phyloP scores from a whole-genome alignment of 768 basidiomycete genomes.

The Kwoniella sp. region DNA sequence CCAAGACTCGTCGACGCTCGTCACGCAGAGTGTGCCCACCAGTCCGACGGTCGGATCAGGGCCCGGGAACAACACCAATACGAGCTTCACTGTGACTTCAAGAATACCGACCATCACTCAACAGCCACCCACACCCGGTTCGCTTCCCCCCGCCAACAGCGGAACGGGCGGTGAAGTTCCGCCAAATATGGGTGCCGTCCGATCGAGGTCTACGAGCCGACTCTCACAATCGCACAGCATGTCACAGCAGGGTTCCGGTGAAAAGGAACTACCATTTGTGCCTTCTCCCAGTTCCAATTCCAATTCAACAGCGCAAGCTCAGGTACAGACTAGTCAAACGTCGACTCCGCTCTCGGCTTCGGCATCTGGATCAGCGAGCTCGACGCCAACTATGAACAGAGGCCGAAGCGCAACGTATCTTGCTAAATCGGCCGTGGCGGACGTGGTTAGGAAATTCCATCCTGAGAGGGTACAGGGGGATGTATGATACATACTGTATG shows the following conservation, averaged over 20 bases:
- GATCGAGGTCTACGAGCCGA: background rate
- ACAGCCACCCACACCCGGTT: slow-evolving; percentile 36
- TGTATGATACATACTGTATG: no score
- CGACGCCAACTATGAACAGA: slow-evolving; percentile 13
- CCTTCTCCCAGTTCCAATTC: background rate
- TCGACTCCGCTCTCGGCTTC: background rate
- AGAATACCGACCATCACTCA: slow-evolving; percentile 26
- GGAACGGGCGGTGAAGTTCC: background rate
- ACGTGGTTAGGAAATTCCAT: slow-evolving; percentile 55
- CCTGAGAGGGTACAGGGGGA: slow-evolving; percentile 17
- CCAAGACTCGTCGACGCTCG: background rate
- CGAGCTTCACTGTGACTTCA: background rate
- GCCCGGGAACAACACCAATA: background rate
- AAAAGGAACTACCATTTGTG: background rate
- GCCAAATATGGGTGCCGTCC: slow-evolving; percentile 1
- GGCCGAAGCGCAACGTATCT: slow-evolving; percentile 55
- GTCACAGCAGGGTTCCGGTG: background rate
- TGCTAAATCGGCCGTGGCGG: slow-evolving; percentile 56
- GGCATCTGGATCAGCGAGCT: slow-evolving; percentile 4
- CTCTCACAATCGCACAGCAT: background rate
- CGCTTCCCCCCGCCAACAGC: slow-evolving; percentile 1
- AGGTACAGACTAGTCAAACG: no score
- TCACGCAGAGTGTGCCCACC: background rate
- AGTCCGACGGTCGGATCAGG: background rate
- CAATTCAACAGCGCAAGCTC: background rate